Base-by-base conservation (phyloP, 306 rosid genomes). In the Prunus padus region DNA sequence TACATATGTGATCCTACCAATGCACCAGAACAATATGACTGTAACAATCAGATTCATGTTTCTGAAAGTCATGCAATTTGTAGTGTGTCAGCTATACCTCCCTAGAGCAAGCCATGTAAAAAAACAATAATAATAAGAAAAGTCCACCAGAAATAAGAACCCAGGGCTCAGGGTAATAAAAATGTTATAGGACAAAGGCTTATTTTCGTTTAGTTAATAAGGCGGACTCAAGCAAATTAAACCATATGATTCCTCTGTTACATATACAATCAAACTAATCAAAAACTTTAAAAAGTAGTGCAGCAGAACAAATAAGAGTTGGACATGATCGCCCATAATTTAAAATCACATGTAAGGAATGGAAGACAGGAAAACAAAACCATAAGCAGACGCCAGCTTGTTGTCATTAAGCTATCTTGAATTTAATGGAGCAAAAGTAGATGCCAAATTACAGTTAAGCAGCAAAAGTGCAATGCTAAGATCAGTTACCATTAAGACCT, bases 401-500 rank as follows among this genome's bases (percentile, higher is more conserved):
- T 52, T 67, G 80, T 50, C 78, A 66, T 69, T 59, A 73, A 83
- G 81, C 86, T 45, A 67, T 74, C 81, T 51, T 23, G 74, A 70
- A 64, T 60, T 49, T 60, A 88, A 80, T 69, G 59, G 77, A 68
- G 66, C 60, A 56, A 71, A 69, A 33, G 61, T 65, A 18, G 74
- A 67, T 75, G 67, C 45, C 76, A 49, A 69, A 57, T 45, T 73
- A 62, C 63, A 77, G 68, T 77, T 64, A 37, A 61, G 75, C 77
- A 73, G 75, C 75, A 49, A 73, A 59, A 46, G 57, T 80, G 69
- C 80, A 79, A 79, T 47, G 80, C 69, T 46, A 68, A 76, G 68
- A 75, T 71, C 84, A 47, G 76, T 74, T 83, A 79, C 75, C 79
- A 86, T 74, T 72, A 79, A 76, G 66, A 83, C 72, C 74, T 70